Evolutionary conservation across 768 basidiomycete species (phyloP).

Genomic region (Boletus tomentosulus): DNA sequence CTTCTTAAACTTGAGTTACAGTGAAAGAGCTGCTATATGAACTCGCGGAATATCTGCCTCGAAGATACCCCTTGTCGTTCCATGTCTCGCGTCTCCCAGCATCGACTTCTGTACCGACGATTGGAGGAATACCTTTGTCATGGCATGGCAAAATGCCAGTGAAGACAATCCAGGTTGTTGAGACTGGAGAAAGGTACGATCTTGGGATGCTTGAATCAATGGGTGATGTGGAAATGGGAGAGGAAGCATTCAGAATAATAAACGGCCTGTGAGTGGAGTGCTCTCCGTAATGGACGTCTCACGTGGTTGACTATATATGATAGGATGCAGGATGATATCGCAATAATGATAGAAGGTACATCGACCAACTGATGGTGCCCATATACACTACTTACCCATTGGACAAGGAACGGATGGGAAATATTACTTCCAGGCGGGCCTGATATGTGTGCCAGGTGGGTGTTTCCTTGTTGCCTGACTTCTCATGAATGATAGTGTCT

Average conservation of each 20-base stretch:
- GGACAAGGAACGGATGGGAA: conserved; percentile 55
- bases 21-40: conserved; percentile 68
- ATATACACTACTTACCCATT: background rate
- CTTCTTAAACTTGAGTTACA: conserved; percentile 19
- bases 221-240: conserved; percentile 29
- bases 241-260: conserved; percentile 59
- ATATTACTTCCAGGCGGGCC: conserved; percentile 76
- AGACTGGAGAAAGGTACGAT: conserved; percentile 48
- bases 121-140: conserved; percentile 29
- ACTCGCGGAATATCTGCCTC: conserved; percentile 63
- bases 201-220: conserved; percentile 38
- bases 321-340: conserved; percentile 57
- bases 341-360: conserved; percentile 58
- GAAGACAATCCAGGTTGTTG: conserved; percentile 49
- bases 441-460: conserved; percentile 62
- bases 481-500: background rate
- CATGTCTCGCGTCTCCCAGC: conserved; percentile 39
- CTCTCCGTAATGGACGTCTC: background rate
- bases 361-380: background rate
- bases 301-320: background rate
- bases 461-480: background rate
- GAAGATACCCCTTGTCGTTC: conserved; percentile 60
- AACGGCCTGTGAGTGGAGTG: conserved; percentile 52
- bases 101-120: conserved; percentile 11
- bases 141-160: conserved; percentile 47